phyloP scores from a whole-genome alignment of 2,329 filamentous ascomycete species.

The Furcasterigmium sp. region DNA sequence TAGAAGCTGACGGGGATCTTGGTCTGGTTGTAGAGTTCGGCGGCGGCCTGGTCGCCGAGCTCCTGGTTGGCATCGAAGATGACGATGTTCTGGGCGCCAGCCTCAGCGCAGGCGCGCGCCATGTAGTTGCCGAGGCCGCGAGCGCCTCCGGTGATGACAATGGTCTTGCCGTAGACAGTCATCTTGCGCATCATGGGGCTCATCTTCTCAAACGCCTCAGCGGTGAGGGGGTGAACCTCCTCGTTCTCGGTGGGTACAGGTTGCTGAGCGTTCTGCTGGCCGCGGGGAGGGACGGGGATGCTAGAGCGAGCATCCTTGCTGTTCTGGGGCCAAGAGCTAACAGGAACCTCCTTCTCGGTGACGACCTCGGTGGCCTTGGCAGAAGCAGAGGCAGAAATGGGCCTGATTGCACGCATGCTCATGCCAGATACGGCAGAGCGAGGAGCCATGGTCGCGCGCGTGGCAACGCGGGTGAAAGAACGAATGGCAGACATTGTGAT shows the following conservation, averaged over 20 bases:
- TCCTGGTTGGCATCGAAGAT: constrained; percentile 76
- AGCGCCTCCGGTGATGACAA: constrained; percentile 69
- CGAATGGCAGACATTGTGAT: constrained; percentile 10
- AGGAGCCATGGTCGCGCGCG: constrained; percentile 20
- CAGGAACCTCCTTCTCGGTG: constrained; percentile 51
- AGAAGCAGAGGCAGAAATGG: constrained; percentile 29
- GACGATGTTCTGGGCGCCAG: constrained; percentile 66
- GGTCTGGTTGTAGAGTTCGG: constrained; percentile 66
- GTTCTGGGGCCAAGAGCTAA: constrained; percentile 46
- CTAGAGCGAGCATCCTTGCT: constrained; percentile 52
- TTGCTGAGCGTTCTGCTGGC: background rate
- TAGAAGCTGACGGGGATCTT: constrained; percentile 70
- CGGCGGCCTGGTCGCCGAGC: constrained; percentile 64
- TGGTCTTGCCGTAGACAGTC: constrained; percentile 64
- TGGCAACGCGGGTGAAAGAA: constrained; percentile 12
- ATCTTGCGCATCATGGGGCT: constrained; percentile 64
- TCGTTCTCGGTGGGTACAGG: constrained; percentile 34
- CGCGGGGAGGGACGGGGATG: constrained; percentile 39
- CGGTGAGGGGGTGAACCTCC: constrained; percentile 44
- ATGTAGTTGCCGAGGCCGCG: constrained; percentile 76
- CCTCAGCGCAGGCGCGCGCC: constrained; percentile 72
- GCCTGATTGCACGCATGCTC: constrained; percentile 21
- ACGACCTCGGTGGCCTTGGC: constrained; percentile 45
- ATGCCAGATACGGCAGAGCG: constrained; percentile 19
- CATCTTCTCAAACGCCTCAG: constrained; percentile 44